Evolutionary conservation across 306 rosid genomes (phyloP), one percentile per base, ranked within the genome.

Genomic region (Hippophae gyantsensis): DNA sequence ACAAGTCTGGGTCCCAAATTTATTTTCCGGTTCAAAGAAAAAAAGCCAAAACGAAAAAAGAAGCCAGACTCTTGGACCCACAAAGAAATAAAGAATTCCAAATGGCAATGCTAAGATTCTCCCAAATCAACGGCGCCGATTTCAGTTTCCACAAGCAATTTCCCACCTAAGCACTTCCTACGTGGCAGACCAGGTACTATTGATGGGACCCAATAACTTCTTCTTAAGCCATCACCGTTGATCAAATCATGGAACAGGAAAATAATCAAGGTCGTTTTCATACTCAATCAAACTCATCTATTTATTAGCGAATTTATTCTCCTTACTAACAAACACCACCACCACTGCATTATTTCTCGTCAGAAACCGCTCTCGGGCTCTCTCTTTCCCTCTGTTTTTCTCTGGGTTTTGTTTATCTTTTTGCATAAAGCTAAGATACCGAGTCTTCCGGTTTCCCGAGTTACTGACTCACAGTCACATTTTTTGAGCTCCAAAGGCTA

Each of bases 81-180:
- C 48, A 10, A 42, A 9, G 9, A 10, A 46, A 46, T 10, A 18
- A 43, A 18, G 25, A 38, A 41, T 42, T 32, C 47, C 43, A 6
- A 38, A 10, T 40, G 10, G 61, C n/a, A 50, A 51, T 26, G 27
- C 12, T 43, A 32, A 7, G 45, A 61, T 41, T 32, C 62, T 27
- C 74, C 75, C 54, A n/a, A n/a, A 67, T 71, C 63, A 71, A 64
- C 67, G 78, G 61, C 53, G 10, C 55, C 44, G 10, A 53, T 40
- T 6, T 11, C 52, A 46, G 64, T 7, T 11, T 11, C 52, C 26
- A 46, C 9, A 43, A 41, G 4, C 54, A 6, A n/a, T 7, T 7
- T 12, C 7, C 7, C 52, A 8, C 63, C 52, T 47, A 44, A 26
- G 9, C 18, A 56, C 65, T 76, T 66, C 74, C 54, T 77, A 79